These are phyloP conservation scores for Trametes sp. DNA, from an alignment of 1,284 basidiomycete species.

Conservation along the genomic window DNA sequence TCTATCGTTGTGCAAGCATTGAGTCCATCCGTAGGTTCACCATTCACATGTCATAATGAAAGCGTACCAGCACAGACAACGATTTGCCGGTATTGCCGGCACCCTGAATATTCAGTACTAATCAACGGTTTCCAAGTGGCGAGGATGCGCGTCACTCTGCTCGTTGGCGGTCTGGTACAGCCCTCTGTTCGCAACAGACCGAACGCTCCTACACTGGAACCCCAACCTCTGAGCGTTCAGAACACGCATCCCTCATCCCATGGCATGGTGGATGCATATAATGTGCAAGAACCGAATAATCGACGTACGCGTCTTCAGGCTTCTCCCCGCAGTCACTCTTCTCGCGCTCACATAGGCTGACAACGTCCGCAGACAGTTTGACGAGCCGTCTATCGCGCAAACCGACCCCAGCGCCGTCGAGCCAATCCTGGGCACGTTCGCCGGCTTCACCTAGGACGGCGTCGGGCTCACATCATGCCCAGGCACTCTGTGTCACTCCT, in stretches of 20 bases:
- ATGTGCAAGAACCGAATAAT: not conserved
- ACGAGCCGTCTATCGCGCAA: constrained; percentile 3
- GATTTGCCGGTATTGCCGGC: no score
- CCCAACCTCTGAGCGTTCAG: not conserved
- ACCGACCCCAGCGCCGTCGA: constrained; percentile 3
- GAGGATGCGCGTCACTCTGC: no score
- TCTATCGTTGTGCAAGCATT: no score
- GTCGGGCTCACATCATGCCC: constrained; percentile 14
- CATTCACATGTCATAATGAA: no score
- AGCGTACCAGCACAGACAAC: no score
- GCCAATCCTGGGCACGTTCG: not conserved
- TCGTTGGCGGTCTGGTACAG: no score
- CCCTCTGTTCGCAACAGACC: not conserved
- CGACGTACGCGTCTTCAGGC: not conserved
- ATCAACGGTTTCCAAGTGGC: no score
- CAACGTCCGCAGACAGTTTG: not conserved
- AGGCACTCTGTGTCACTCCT: constrained; percentile 5
- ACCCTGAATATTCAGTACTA: no score
- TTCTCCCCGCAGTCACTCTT: no score
- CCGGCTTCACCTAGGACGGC: constrained; percentile 11
- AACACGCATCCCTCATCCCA: not conserved
- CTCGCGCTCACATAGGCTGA: no score
- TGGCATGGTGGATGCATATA: not conserved
- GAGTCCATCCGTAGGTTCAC: no score
- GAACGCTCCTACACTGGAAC: not conserved